Conservation (phyloP, 2,329 filamentous ascomycete species). For the Diaporthe ampelina region DNA sequence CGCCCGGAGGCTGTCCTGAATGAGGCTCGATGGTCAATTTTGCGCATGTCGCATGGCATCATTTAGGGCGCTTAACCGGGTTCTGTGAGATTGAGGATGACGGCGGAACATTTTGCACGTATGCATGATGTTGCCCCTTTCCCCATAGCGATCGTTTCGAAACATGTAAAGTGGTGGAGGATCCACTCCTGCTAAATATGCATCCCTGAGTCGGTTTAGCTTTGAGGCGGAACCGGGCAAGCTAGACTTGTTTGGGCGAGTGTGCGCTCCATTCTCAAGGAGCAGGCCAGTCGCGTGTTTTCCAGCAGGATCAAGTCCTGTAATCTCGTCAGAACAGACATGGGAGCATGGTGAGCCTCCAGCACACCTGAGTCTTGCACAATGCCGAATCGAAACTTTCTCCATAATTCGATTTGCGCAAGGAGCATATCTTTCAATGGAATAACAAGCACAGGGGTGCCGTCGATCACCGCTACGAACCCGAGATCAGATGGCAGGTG, state of each 20-base stretch:
- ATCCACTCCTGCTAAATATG: slow-evolving; percentile 10
- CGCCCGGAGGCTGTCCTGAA: slow-evolving; percentile 3
- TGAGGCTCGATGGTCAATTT: background rate
- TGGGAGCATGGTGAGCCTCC: background rate
- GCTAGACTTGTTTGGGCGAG: slow-evolving; percentile 33
- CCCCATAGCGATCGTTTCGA: slow-evolving; percentile 36
- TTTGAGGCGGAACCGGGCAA: slow-evolving; percentile 7
- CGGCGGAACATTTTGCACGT: background rate
- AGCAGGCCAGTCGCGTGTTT: slow-evolving; percentile 26
- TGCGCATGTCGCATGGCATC: slow-evolving; percentile 16
- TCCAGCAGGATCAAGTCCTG: slow-evolving; percentile 10
- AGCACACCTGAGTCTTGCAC: background rate
- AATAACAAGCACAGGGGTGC: no score
- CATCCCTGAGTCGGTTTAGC: slow-evolving; percentile 14
- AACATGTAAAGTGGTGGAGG: slow-evolving; percentile 33
- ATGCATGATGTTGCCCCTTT: slow-evolving; percentile 27
- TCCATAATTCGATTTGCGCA: background rate
- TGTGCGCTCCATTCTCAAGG: background rate
- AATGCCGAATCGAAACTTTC: background rate
- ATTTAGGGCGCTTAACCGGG: slow-evolving; percentile 34
- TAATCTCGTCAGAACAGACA: background rate
- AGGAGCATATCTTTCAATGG: background rate
- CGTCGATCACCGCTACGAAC: background rate
- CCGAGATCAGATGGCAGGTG: background rate
- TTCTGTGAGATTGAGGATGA: slow-evolving; percentile 20